These are phyloP conservation scores for Ceratopteris richardii DNA, from an alignment of 75 land plant genomes.

Conservation along the genomic window DNA sequence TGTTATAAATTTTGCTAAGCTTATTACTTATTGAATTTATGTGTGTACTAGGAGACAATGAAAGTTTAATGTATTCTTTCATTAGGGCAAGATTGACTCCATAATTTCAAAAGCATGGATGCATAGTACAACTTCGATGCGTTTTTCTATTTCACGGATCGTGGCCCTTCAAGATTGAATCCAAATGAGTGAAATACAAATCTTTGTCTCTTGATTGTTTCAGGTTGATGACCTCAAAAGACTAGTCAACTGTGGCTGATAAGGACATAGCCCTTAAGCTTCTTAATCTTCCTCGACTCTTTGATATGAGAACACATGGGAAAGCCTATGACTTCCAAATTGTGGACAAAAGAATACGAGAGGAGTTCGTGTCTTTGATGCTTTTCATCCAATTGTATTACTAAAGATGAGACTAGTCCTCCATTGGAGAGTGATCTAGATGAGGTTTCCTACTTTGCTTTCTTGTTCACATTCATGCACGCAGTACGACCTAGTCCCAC, in stretches of 20 bases:
- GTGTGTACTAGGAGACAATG: no score
- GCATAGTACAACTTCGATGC: no score
- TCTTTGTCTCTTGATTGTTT: no score
- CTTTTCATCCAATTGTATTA: slow-evolving; percentile 88
- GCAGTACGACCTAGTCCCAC: slow-evolving; percentile 51
- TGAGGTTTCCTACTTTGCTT: slow-evolving; percentile 39
- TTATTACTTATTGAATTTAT: no score
- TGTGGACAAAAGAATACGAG: slow-evolving; percentile 67
- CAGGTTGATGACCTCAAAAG: no score
- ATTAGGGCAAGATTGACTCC: no score
- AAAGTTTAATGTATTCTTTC: no score
- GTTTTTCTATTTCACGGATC: no score
- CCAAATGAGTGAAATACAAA: no score
- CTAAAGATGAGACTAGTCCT: slow-evolving; percentile 72
- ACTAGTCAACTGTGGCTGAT: slow-evolving; percentile 11
- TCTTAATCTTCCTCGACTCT: slow-evolving; percentile 66
- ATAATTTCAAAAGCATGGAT: no score
- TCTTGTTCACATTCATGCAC: slow-evolving; percentile 49
- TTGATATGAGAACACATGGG: slow-evolving; percentile 67
- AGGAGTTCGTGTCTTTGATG: slow-evolving; percentile 71
- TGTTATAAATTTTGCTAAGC: no score
- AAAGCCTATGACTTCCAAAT: slow-evolving; percentile 45
- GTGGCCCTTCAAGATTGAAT: no score
- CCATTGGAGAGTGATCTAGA: slow-evolving; percentile 66
- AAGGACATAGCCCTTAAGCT: slow-evolving; percentile 38